Conservation (phyloP, 2,329 filamentous ascomycete species). For the Colletotrichum shisoi region DNA sequence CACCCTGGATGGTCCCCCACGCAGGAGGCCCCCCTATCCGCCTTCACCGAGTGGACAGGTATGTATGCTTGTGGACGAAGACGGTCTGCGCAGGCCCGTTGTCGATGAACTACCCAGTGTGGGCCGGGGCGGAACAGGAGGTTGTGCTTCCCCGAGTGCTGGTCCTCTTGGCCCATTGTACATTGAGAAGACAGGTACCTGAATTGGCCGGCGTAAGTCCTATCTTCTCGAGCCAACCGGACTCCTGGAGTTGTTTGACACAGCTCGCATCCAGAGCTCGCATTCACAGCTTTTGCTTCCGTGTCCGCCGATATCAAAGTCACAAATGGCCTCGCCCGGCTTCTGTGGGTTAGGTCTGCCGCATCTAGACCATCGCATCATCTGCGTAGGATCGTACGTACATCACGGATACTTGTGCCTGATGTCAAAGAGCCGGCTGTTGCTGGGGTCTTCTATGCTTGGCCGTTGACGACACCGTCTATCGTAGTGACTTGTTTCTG, state of each 20-base stretch:
- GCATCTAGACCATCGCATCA: background rate
- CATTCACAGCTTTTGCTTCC: background rate
- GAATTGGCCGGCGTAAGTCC: background rate
- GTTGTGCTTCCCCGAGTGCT: constrained; percentile 4
- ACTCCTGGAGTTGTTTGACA: background rate
- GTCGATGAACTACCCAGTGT: background rate
- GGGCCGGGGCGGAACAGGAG: background rate
- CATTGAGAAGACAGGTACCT: background rate
- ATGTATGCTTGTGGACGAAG: background rate
- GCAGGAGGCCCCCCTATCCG: background rate
- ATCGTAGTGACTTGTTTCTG: background rate
- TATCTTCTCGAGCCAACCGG: background rate
- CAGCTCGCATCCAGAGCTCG: background rate
- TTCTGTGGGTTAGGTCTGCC: background rate
- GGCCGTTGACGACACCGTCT: background rate
- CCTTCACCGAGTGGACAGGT: constrained; percentile 1
- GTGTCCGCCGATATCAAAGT: background rate
- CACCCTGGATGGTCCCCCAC: constrained; percentile 6
- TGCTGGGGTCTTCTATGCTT: background rate
- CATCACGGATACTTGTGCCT: background rate
- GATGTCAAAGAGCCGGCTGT: background rate
- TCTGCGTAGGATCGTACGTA: background rate
- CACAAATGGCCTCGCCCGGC: background rate
- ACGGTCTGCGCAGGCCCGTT: background rate
- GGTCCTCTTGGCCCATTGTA: background rate